A percentile compares a stretch with the other conserved stretches of the same genome.
Evolutionary conservation across 306 rosid species (phyloP).

Genomic region (Cicer bijugum): DNA sequence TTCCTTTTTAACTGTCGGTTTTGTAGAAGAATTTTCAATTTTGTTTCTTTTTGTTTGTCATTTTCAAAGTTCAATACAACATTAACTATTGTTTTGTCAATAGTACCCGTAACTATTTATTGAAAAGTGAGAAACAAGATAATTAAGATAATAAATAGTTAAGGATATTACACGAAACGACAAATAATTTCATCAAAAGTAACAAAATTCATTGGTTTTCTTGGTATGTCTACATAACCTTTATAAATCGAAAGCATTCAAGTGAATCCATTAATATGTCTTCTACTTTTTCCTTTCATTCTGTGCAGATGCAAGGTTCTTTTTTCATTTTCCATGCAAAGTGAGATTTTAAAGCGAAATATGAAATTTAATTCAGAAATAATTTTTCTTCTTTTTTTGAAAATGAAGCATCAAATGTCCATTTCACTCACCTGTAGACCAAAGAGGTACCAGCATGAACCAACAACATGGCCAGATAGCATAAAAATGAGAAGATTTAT

Average conservation of each 20-base stretch:
- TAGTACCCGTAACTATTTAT: too few relatives aligned
- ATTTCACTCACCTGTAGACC: conserved; percentile 71
- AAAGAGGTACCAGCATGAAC: conserved; percentile 79
- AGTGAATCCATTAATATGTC: conserved; percentile 35
- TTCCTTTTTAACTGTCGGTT: too few relatives aligned
- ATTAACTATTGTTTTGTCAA: too few relatives aligned
- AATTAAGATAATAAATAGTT: too few relatives aligned
- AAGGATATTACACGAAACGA: too few relatives aligned
- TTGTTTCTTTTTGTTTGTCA: too few relatives aligned
- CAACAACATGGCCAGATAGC: conserved; percentile 72
- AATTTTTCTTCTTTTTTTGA: neutral
- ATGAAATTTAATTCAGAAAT: conserved; percentile 40
- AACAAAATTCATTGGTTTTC: too few relatives aligned
- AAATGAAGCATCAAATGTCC: conserved; percentile 12
- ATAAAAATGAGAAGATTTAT: conserved; percentile 74
- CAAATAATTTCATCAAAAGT: too few relatives aligned
- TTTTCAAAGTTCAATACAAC: too few relatives aligned
- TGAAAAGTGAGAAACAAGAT: too few relatives aligned
- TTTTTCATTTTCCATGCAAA: conserved; percentile 7
- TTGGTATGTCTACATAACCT: too few relatives aligned
- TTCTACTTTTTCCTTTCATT: neutral
- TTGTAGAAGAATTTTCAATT: too few relatives aligned
- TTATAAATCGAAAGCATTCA: conserved; percentile 19
- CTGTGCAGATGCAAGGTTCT: neutral
- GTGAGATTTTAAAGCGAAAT: conserved; percentile 14